Evolutionary conservation across 2,329 filamentous ascomycete species (phyloP).

Genomic region (Trichoderma oligosporum): DNA sequence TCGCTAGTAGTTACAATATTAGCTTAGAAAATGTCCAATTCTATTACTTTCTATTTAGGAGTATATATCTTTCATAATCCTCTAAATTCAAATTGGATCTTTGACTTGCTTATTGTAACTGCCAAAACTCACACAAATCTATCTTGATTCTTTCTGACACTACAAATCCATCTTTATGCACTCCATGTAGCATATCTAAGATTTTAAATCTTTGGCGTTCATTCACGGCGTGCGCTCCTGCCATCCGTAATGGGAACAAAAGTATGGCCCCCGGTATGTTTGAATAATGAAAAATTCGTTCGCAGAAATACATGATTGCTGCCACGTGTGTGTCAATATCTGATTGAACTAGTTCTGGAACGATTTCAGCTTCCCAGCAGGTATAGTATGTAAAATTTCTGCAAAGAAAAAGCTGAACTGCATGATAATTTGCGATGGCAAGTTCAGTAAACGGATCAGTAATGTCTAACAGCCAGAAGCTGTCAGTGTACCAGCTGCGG

Average conservation of each 20-base stretch:
- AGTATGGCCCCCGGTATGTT: conserved; percentile 23
- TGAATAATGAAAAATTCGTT: conserved; percentile 11
- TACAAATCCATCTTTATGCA: conserved; percentile 26
- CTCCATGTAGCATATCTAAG: conserved; percentile 2
- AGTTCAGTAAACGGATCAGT: conserved; percentile 14
- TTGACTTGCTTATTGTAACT: not conserved
- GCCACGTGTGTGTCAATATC: conserved; percentile 12
- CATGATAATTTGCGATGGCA: conserved; percentile 20
- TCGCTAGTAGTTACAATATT: not conserved
- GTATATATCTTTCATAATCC: not conserved
- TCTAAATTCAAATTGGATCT: not conserved
- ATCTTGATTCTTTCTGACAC: conserved; percentile 24
- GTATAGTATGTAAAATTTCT: conserved; percentile 27
- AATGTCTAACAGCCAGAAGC: accelerated
- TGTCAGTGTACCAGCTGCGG: not conserved
- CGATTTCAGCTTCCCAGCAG: conserved; percentile 19
- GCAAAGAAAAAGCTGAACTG: conserved; percentile 24
- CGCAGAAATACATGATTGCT: not conserved
- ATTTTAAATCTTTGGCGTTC: not conserved
- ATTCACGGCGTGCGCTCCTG: conserved; percentile 17
- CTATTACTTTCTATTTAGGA: not conserved
- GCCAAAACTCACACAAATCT: conserved; percentile 27
- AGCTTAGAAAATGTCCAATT: not conserved
- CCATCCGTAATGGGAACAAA: conserved; percentile 27
- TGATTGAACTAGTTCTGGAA: conserved; percentile 12